Conservation (phyloP, 805 yeast species). For the Candida koratica region DNA sequence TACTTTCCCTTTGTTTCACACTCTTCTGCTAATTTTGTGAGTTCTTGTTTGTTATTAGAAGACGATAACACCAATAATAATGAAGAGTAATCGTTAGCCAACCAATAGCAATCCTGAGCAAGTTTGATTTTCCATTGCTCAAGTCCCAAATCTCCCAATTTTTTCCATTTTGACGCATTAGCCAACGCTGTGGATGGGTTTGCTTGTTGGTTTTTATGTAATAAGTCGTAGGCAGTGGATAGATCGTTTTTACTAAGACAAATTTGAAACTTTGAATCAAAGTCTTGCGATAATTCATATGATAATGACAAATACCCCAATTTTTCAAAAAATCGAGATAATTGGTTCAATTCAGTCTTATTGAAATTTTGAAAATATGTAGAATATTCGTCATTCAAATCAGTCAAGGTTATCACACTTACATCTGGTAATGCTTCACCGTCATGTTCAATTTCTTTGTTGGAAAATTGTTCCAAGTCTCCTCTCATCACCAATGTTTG, state of each 20-base stretch:
- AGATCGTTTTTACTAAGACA: constrained; percentile 76
- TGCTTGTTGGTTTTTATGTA: constrained; percentile 30
- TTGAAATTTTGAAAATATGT: constrained; percentile 54
- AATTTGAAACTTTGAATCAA: constrained; percentile 87
- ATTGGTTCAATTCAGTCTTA: constrained; percentile 64
- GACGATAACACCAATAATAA: constrained; percentile 79
- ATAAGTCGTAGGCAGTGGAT: constrained; percentile 58
- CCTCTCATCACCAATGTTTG: constrained; percentile 95
- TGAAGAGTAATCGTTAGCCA: constrained; percentile 79
- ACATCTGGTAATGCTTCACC: constrained; percentile 38
- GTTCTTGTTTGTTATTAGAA: constrained; percentile 61
- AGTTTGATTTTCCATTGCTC: constrained; percentile 71
- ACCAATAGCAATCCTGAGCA: constrained; percentile 75
- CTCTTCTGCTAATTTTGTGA: constrained; percentile 57
- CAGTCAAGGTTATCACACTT: constrained; percentile 47
- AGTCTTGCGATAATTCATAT: constrained; percentile 73
- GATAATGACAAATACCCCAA: constrained; percentile 88
- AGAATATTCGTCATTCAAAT: constrained; percentile 49
- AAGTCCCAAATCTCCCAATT: constrained; percentile 84
- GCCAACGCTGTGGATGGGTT: constrained; percentile 46
- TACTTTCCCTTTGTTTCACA: constrained; percentile 76
- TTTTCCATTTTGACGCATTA: constrained; percentile 68
- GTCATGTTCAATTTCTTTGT: constrained; percentile 27
- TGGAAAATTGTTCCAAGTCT: constrained; percentile 67
- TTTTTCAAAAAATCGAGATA: constrained; percentile 89